phyloP scores from a whole-genome alignment of 1,284 basidiomycete genomes.

The Ceratobasidium sp. region DNA sequence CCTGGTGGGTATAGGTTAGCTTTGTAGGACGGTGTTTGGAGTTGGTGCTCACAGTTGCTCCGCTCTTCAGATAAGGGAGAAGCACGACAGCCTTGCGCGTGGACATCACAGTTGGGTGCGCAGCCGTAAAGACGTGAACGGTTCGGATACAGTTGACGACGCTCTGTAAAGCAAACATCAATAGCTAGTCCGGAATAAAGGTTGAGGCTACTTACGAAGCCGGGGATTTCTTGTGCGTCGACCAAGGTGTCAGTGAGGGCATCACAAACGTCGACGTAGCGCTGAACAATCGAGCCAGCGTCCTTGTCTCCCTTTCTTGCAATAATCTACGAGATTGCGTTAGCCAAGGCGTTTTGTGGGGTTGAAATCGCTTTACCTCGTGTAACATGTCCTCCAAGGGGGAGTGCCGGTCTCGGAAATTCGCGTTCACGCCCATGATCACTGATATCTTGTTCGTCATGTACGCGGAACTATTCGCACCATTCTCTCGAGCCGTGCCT shows the following conservation, averaged over 20 bases:
- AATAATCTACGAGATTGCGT: slow-evolving; percentile 19
- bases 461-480: slow-evolving; percentile 25
- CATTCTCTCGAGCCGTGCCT: slow-evolving; percentile 12
- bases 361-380: slow-evolving; percentile 58
- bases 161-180: slow-evolving; percentile 63
- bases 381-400: slow-evolving; percentile 87
- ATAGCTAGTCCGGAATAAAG: slow-evolving; percentile 51
- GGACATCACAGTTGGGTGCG: slow-evolving; percentile 85
- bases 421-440: slow-evolving; percentile 85
- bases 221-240: slow-evolving; percentile 82
- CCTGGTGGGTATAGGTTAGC: slow-evolving; percentile 59
- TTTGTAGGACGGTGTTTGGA: neutral
- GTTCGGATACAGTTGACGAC: slow-evolving; percentile 85
- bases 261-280: slow-evolving; percentile 83
- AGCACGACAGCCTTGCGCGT: slow-evolving; percentile 83
- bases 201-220: slow-evolving; percentile 71
- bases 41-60: slow-evolving; percentile 68
- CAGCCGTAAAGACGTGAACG: slow-evolving; percentile 82
- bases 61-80: slow-evolving; percentile 88
- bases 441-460: slow-evolving; percentile 69
- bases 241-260: slow-evolving; percentile 87
- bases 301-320: slow-evolving; percentile 59
- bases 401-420: slow-evolving; percentile 84
- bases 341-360: neutral
- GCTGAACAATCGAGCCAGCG: slow-evolving; percentile 63